Evolutionary conservation across 306 rosid genomes (phyloP).

Genomic region (Ormosia emarginata): DNA sequence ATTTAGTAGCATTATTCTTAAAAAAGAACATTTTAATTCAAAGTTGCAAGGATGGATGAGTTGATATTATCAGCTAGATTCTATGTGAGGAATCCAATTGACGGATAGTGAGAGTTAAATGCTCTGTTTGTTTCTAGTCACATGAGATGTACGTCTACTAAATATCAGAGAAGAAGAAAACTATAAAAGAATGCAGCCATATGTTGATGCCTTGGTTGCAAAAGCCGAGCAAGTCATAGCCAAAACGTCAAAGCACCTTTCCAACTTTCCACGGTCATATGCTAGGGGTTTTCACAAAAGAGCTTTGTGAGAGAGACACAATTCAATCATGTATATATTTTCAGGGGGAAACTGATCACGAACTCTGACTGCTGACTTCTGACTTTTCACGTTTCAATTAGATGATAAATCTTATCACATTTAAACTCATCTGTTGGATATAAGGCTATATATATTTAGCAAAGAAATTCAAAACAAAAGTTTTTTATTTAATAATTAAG

Average conservation of each 20-base stretch:
- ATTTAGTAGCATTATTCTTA: background rate
- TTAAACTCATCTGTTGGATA: background rate
- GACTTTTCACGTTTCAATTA: background rate
- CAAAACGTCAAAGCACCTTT: conserved; percentile 53
- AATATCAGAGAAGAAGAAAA: conserved; percentile 41
- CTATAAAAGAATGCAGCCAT: conserved; percentile 59
- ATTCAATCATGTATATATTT: conserved; percentile 35
- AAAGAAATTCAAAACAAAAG: background rate
- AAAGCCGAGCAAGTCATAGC: conserved; percentile 50
- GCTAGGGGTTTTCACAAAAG: conserved; percentile 23
- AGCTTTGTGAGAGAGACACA: conserved; percentile 31
- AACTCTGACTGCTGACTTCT: background rate
- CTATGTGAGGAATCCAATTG: conserved; percentile 23
- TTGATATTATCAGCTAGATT: conserved; percentile 14
- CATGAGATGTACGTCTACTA: conserved; percentile 34
- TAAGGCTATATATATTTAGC: background rate
- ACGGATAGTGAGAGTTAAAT: conserved; percentile 18
- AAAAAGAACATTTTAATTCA: no score
- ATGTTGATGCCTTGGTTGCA: conserved; percentile 50
- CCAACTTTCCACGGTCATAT: conserved; percentile 38
- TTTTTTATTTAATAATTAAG: conserved; percentile 19
- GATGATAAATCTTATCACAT: background rate
- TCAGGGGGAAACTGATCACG: background rate
- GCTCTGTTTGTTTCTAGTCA: conserved; percentile 25
- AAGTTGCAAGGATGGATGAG: background rate